Evolutionary conservation across 148 eudicot genomes (phyloP), one percentile per base, ranked within the genome.

Genomic region (Chenopodium album): DNA sequence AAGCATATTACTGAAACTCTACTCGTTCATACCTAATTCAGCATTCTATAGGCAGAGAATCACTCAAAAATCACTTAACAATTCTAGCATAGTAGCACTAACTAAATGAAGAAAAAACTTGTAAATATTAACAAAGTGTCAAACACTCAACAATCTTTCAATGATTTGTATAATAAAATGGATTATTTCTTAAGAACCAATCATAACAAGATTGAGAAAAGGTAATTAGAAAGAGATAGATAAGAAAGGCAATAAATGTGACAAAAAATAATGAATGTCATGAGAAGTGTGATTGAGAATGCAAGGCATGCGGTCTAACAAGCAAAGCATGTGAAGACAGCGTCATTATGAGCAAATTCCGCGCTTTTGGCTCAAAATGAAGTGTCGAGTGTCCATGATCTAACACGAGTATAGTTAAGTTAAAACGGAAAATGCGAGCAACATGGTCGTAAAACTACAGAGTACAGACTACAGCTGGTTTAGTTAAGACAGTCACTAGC

Each of bases 11-110:
- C 77, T 67, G 13, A 16, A 63, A 14, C 4, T 69, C 46, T 23
- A 62, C 65, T 74, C 31, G 22, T 31, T 67, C 81, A 48, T 22
- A 78, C 75, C 81, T 48, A 67, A 81, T 65, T 66, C 83, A 48
- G 29, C 37, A 65, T 44, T 75, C 34, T 13, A 28, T 75, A 32
- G 63, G 72, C 74, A 75, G 3, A 17, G 19, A 22, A 73, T 64
- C 44, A 48, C 44, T 65, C 78, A 50, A 10, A 20, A 9, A 23
- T 62, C 66, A 62, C 66, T 41, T 6, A 5, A 41, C 44, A 41
- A 41, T 41, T 41, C 8, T n/a, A 62, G 66, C 66, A 62, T 7
- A 56, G 37, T 63, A 47, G 37, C 71, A 80, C 75, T 64, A 44
- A 74, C 79, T 73, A 81, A 32, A 50, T 17, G 23, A 59, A 80